These are phyloP conservation scores for Knufia fluminis DNA, from an alignment of 2,329 filamentous ascomycete genomes.

Conservation along the genomic window DNA sequence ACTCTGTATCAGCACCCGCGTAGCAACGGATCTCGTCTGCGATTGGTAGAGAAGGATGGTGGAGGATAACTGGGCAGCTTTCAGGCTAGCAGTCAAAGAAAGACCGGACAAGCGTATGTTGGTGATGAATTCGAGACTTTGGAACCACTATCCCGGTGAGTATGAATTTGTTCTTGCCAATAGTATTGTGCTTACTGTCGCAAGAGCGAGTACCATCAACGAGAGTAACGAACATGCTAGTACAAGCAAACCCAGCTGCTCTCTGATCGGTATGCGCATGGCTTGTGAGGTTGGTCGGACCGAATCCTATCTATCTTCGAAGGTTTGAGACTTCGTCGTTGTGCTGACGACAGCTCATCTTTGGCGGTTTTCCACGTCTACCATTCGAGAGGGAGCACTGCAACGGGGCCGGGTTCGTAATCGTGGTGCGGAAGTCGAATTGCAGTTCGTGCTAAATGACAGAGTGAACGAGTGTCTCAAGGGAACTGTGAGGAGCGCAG, in stretches of 20 bases:
- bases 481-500: too few species aligned
- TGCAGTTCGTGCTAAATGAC: too few species aligned
- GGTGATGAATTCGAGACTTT: slow-evolving; percentile 54
- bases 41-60: slow-evolving; percentile 72
- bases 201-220: slow-evolving; percentile 69
- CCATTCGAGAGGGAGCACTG: neutral
- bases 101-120: slow-evolving; percentile 53
- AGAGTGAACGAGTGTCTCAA: too few species aligned
- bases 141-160: slow-evolving; percentile 44
- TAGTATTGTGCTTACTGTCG: slow-evolving; percentile 42
- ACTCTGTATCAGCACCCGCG: slow-evolving; percentile 47
- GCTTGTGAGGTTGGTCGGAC: slow-evolving; percentile 3
- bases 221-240: slow-evolving; percentile 64
- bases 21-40: slow-evolving; percentile 61
- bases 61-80: slow-evolving; percentile 70
- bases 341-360: slow-evolving; percentile 4
- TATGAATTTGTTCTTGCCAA: slow-evolving; percentile 46
- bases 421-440: neutral
- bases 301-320: neutral
- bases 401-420: neutral
- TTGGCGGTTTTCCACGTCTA: neutral
- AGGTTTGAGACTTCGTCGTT: neutral
- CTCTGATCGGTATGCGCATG: slow-evolving; percentile 80
- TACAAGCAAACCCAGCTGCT: slow-evolving; percentile 76
- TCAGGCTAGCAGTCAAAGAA: slow-evolving; percentile 72